Evolutionary conservation across 495 filamentous ascomycete species (phyloP), one percentile per base, ranked within the genome.

Genomic region (Aspergillus baeticus): DNA sequence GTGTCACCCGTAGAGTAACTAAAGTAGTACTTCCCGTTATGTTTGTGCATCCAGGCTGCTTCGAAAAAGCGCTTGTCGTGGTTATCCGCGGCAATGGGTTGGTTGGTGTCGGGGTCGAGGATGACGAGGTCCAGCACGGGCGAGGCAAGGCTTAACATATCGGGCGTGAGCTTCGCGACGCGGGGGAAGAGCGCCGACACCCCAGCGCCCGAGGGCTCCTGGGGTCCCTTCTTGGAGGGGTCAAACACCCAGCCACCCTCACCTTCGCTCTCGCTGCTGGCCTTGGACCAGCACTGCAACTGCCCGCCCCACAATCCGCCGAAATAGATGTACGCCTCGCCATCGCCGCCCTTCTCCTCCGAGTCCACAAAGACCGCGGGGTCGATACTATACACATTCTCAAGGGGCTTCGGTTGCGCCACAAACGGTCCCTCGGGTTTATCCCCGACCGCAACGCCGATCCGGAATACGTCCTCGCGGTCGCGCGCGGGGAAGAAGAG

Each of bases 41-140:
- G 81, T 59, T 79, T 77, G 61, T 90, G 86, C 81, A 89, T 81
- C 85, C 86, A 90, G 18, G 87, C 81, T 0, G 87, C 87, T 74
- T 91, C 87, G 70, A 91, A 90, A 76, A 90, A 91, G n/a, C 87
- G 74, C 5, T 85, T 62, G 51, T 87, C 84, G 69, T 90, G 86
- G 66, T 90, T 85, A 71, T 85, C 79, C 22, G 85, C 81, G 1
- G 59, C 45, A 44, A 90, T 64, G 1, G 73, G 82, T 66, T 82
- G 58, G 13, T 85, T 83, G 3, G 77, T 79, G 63, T 82, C 76
- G 4, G 26, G 26, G 26, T 83, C 82, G 21, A 86, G 70, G 58
- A 88, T 86, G 20, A 73, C 63, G 1, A 88, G 51, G 47, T 86
- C 74, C 6, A 66, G 56, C 10, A 84, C 78, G 11, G 74, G 71